phyloP scores from a whole-genome alignment of 306 rosid genomes.

The Cicer judaicum region DNA sequence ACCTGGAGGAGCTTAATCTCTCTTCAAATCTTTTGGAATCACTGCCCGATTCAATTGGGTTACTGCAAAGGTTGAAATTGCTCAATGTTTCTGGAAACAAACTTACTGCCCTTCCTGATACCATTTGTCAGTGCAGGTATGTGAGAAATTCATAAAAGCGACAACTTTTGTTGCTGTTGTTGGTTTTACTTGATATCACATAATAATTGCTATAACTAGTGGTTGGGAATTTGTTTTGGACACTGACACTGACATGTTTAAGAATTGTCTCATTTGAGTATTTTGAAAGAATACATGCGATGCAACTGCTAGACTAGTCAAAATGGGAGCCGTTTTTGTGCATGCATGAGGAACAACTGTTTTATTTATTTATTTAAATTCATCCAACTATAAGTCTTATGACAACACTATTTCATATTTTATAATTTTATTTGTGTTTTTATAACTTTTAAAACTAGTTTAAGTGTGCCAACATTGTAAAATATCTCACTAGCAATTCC shows the following conservation, averaged over 20 bases:
- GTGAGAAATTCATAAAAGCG: conserved; percentile 9
- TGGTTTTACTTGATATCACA: not conserved
- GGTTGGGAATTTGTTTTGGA: conserved; percentile 19
- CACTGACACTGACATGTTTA: not conserved
- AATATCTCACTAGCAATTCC: conserved; percentile 2
- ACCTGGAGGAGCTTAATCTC: conserved; percentile 83
- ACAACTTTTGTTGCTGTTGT: not conserved
- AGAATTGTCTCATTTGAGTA: conserved; percentile 19
- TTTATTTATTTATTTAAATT: not conserved
- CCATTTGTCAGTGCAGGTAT: conserved; percentile 89
- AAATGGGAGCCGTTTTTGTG: not conserved
- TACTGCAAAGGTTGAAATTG: conserved; percentile 72
- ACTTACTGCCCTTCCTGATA: conserved; percentile 76
- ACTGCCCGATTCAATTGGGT: conserved; percentile 86
- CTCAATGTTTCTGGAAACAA: conserved; percentile 83
- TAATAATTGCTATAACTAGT: conserved; percentile 7
- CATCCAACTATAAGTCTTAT: not conserved
- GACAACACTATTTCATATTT: conserved; percentile 9
- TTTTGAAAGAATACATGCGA: conserved; percentile 9
- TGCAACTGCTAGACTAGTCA: conserved; percentile 6
- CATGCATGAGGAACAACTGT: conserved; percentile 12
- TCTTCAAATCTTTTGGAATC: conserved; percentile 74
- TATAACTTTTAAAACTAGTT: not conserved
- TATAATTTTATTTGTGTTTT: conserved; percentile 17
- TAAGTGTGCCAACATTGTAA: not conserved